Percentiles rank a stretch among this genome's conserved stretches.
These are phyloP conservation scores for Cylindricascospora bacillispora DNA, from an alignment of 1,139 yeast genomes.

Conservation along the genomic window DNA sequence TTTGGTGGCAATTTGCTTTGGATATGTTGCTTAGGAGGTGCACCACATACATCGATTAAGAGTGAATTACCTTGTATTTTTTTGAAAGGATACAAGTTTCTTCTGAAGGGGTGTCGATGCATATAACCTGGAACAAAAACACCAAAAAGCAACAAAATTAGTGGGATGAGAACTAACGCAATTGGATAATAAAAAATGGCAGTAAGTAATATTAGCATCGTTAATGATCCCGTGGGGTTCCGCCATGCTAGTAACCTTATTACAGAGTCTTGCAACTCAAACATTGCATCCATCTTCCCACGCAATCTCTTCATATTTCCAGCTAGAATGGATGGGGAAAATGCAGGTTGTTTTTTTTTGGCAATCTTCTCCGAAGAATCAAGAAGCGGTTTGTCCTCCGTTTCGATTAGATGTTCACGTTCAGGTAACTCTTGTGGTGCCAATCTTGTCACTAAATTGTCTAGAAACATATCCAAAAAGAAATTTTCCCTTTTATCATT, in stretches of 20 bases:
- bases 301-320: conserved; percentile 43
- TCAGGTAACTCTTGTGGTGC: conserved; percentile 35
- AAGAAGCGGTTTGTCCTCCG: conserved; percentile 36
- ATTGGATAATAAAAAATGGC: conserved; percentile 60
- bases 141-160: conserved; percentile 42
- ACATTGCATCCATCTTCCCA: conserved; percentile 39
- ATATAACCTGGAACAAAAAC: conserved; percentile 62
- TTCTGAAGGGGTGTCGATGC: conserved; percentile 52
- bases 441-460: conserved; percentile 36
- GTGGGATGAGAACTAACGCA: conserved; percentile 51
- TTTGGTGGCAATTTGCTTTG: background rate
- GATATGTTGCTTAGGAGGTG: background rate
- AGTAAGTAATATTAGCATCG: conserved; percentile 40
- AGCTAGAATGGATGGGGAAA: conserved; percentile 38
- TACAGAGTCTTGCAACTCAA: conserved; percentile 43
- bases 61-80: conserved; percentile 45
- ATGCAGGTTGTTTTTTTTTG: conserved; percentile 33
- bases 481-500: background rate
- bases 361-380: too few species aligned
- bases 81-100: conserved; percentile 32
- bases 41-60: conserved; percentile 28
- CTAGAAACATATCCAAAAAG: conserved; percentile 47
- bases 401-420: conserved; percentile 26
- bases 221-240: conserved; percentile 44
- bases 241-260: conserved; percentile 51